A percentile compares a stretch with the other conserved stretches of the same genome.
Conservation (phyloP, 1,139 yeast genomes). For the Yamadazyma mexicana region DNA sequence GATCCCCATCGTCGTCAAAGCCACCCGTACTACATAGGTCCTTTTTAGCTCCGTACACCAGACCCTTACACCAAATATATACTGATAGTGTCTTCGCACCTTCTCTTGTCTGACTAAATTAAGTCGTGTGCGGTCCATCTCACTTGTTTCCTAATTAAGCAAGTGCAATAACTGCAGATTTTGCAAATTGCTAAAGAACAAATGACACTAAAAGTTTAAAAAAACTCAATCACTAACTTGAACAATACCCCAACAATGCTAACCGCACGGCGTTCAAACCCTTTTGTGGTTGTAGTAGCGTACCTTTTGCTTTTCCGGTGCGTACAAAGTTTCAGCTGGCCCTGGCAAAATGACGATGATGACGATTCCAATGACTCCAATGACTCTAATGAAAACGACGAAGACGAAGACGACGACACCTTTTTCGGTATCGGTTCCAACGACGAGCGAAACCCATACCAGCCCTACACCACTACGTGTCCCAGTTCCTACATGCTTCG, state of each 20-base stretch:
- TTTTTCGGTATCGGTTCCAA: neutral
- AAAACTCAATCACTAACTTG: too few species aligned
- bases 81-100: neutral
- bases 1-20: conserved; percentile 60
- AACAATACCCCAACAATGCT: neutral
- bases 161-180: neutral
- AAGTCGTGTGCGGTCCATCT: too few species aligned
- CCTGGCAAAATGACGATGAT: conserved; percentile 14
- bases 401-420: conserved; percentile 7
- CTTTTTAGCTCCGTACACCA: neutral
- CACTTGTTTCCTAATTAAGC: conserved; percentile 3
- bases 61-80: too few species aligned
- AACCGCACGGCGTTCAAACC: too few species aligned
- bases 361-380: neutral
- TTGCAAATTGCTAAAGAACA: neutral
- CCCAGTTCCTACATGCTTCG: conserved; percentile 25
- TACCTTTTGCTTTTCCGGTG: conserved; percentile 1
- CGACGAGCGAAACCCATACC: conserved; percentile 22
- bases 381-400: conserved; percentile 3
- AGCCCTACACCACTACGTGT: conserved; percentile 28
- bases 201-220: too few species aligned
- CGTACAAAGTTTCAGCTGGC: conserved; percentile 16
- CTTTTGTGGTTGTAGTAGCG: neutral
- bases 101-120: too few species aligned
- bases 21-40: conserved; percentile 22